These are phyloP conservation scores for Suillus tomentosus DNA, from an alignment of 768 basidiomycete genomes.

Conservation along the genomic window DNA sequence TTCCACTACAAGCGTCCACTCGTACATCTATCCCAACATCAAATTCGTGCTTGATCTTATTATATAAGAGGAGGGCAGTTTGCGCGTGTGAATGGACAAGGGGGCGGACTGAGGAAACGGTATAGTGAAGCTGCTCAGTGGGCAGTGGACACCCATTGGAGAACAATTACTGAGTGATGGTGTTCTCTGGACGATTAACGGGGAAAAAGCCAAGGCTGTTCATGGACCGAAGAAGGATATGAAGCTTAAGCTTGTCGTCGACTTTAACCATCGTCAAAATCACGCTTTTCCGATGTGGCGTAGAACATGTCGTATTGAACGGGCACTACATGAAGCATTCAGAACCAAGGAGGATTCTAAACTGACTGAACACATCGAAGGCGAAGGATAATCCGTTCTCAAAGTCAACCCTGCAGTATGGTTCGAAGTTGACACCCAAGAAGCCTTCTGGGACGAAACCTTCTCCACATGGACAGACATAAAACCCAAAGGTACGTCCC, in stretches of 20 bases:
- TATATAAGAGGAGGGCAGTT: constrained; percentile 46
- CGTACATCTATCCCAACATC: too few relatives aligned
- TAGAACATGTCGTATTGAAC: constrained; percentile 86
- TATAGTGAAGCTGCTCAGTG: constrained; percentile 93
- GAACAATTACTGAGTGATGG: constrained; percentile 66
- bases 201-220: constrained; percentile 62
- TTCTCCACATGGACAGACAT: too few relatives aligned
- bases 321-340: constrained; percentile 98
- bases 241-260: constrained; percentile 56
- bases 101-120: constrained; percentile 72
- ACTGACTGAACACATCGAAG: too few relatives aligned
- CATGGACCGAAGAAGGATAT: constrained; percentile 67
- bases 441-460: too few relatives aligned
- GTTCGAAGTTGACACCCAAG: too few relatives aligned
- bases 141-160: constrained; percentile 86
- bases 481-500: too few relatives aligned
- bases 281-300: constrained; percentile 68
- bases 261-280: constrained; percentile 75
- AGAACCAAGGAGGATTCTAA: constrained; percentile 57
- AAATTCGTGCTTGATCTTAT: too few relatives aligned
- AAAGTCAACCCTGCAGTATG: too few relatives aligned
- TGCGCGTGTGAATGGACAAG: constrained; percentile 87
- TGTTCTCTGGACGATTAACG: constrained; percentile 65
- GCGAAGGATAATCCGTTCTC: too few relatives aligned
- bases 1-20: too few relatives aligned